Base-by-base conservation (phyloP, 2,329 filamentous ascomycete genomes). In the Cladophialophora yegresii region DNA sequence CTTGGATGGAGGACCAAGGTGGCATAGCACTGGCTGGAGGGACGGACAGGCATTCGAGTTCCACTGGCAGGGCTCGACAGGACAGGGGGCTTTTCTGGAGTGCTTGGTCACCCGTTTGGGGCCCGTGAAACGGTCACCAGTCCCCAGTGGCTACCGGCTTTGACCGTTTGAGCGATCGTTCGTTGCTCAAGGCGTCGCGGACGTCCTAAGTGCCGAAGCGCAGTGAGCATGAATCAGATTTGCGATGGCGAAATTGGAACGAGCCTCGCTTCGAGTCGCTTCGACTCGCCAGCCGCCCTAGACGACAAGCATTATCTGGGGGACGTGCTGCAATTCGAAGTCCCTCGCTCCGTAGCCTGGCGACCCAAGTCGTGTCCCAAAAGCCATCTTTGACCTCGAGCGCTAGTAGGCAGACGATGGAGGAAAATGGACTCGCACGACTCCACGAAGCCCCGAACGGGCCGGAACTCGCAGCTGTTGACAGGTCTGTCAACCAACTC, bases 211-310 rank as follows among this genome's bases (percentile, higher is more conserved):
- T 70, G 66, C 68, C 68, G 68, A 67, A 69, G 59, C 61, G 65
- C 61, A 67, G 63, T 63, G 62, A 67, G 63, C 61, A 63, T 59
- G 45, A 66, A 62, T 61, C 63, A 67, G 66, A 62, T 62, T 51
- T 59, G 23, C 50, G 64, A 70, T 70, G 68, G 68, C 64, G 64
- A 68, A 68, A 68, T 68, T 70, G 67, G 65, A 61, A 67, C 68
- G 59, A 70, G 59, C 61, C 68, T 68, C 66, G 68, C 68, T 70
- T 68, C 64, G 64, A 64, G 49, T 70, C 68, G 68, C 68, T 68
- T 70, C 62, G 64, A 65, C 65, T 66, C 67, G 67, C 63, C 66
- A 64, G 64, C 66, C 61, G 66, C 66, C 63, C 64, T 68, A 68
- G 57, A 66, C 64, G 64, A 66, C 64, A 66, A 68, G 66, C 63